Conservation (phyloP, 441 rosid genomes). For the Croton setiger region DNA sequence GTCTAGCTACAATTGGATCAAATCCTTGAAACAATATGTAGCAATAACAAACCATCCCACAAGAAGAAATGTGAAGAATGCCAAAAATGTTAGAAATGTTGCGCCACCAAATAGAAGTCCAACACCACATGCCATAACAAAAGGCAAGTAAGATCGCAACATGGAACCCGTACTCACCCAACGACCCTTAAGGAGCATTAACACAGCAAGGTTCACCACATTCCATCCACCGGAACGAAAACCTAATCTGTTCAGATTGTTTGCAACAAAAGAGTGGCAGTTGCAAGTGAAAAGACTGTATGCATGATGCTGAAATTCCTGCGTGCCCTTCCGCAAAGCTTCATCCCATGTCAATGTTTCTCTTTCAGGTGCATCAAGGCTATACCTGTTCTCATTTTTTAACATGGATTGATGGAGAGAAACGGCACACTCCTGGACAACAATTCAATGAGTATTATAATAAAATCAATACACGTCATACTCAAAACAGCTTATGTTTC, state of each 20-base stretch:
- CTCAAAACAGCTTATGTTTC: no score
- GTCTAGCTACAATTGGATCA: conserved; percentile 54
- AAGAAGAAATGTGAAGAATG: conserved; percentile 56
- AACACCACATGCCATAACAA: conserved; percentile 39
- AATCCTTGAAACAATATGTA: conserved; percentile 54
- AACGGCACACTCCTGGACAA: conserved; percentile 40
- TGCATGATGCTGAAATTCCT: conserved; percentile 63
- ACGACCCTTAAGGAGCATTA: conserved; percentile 55
- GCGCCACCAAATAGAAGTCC: conserved; percentile 59
- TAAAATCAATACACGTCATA: background rate
- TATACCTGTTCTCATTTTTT: conserved; percentile 42
- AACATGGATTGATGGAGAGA: conserved; percentile 30
- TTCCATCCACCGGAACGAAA: conserved; percentile 74
- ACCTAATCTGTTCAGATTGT: conserved; percentile 69
- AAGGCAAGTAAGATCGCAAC: conserved; percentile 65
- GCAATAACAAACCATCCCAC: conserved; percentile 72
- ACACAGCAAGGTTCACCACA: conserved; percentile 62
- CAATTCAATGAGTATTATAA: conserved; percentile 11
- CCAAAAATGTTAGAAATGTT: conserved; percentile 62
- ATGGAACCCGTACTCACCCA: conserved; percentile 58
- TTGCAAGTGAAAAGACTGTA: conserved; percentile 92
- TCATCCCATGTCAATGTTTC: conserved; percentile 67
- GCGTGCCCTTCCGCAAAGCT: conserved; percentile 40
- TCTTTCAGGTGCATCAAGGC: conserved; percentile 44
- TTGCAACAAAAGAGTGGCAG: conserved; percentile 76